Conservation (phyloP, 371 early-diverging fungal species). For the Nosema bombycis region DNA sequence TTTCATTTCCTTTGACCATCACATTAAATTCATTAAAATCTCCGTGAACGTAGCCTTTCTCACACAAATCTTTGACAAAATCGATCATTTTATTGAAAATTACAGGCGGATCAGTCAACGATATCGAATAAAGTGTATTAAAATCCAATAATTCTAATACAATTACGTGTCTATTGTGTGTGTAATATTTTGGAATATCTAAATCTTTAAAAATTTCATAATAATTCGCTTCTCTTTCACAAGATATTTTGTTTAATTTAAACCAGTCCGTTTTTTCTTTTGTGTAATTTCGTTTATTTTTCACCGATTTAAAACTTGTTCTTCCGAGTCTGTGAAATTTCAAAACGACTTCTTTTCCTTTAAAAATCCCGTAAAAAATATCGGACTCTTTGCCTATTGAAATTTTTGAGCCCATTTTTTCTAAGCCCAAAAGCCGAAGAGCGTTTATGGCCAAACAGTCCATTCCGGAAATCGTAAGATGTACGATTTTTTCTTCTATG, state of each 20-base stretch:
- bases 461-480: conserved; percentile 92
- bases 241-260: conserved; percentile 66
- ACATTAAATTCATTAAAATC: conserved; percentile 99
- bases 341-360: conserved; percentile 48
- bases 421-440: conserved; percentile 75
- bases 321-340: conserved; percentile 75
- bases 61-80: conserved; percentile 82
- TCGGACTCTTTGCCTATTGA: conserved; percentile 96
- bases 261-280: conserved; percentile 65
- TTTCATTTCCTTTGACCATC: conserved; percentile 73
- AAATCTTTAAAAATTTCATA: conserved; percentile 72
- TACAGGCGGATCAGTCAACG: conserved; percentile 76
- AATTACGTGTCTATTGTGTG: conserved; percentile 86
- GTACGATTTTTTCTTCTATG: conserved; percentile 70
- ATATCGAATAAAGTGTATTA: conserved; percentile 72
- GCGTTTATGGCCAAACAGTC: conserved; percentile 93
- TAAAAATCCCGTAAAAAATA: conserved; percentile 54
- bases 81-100: conserved; percentile 84
- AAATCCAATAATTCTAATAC: conserved; percentile 79
- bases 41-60: conserved; percentile 91
- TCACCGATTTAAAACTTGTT: conserved; percentile 89
- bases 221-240: conserved; percentile 54
- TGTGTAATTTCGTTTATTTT: conserved; percentile 86
- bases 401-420: conserved; percentile 91
- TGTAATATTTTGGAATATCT: conserved; percentile 84